These are phyloP conservation scores for Pseudonectria foliicola DNA, from an alignment of 2,329 filamentous ascomycete species.

Conservation along the genomic window DNA sequence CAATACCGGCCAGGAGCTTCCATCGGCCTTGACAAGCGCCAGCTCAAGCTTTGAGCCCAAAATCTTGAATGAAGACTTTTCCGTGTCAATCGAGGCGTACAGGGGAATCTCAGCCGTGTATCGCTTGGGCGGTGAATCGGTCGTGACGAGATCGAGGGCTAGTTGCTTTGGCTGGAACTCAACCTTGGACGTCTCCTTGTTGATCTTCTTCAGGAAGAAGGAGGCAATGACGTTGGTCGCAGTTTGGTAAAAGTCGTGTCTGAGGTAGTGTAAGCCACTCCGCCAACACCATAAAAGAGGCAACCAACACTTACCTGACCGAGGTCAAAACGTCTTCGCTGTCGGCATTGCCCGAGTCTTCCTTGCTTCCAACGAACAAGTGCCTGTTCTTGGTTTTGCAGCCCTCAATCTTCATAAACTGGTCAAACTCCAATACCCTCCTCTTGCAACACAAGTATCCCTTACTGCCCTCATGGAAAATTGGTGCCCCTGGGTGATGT, in stretches of 20 bases:
- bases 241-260: conserved; percentile 92
- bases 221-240: conserved; percentile 76
- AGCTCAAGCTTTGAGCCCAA: conserved; percentile 87
- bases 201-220: conserved; percentile 95
- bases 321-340: conserved; percentile 72
- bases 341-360: conserved; percentile 39
- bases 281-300: not conserved
- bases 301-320: conserved; percentile 53
- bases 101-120: conserved; percentile 69
- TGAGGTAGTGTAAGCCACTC: conserved; percentile 10
- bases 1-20: conserved; percentile 76
- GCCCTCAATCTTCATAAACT: conserved; percentile 93
- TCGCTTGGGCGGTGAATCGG: conserved; percentile 68
- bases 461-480: conserved; percentile 98
- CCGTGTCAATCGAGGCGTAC: conserved; percentile 68
- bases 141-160: conserved; percentile 76
- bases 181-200: conserved; percentile 70
- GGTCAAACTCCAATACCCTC: conserved; percentile 90
- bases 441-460: conserved; percentile 97
- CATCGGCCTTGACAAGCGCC: conserved; percentile 63
- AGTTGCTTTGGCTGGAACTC: conserved; percentile 58
- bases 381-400: conserved; percentile 78
- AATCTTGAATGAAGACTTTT: conserved; percentile 70
- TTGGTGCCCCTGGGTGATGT: conserved; percentile 81
- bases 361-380: conserved; percentile 74